phyloP scores from a whole-genome alignment of 805 yeast genomes.

The Myxozyma lipomycoides region DNA sequence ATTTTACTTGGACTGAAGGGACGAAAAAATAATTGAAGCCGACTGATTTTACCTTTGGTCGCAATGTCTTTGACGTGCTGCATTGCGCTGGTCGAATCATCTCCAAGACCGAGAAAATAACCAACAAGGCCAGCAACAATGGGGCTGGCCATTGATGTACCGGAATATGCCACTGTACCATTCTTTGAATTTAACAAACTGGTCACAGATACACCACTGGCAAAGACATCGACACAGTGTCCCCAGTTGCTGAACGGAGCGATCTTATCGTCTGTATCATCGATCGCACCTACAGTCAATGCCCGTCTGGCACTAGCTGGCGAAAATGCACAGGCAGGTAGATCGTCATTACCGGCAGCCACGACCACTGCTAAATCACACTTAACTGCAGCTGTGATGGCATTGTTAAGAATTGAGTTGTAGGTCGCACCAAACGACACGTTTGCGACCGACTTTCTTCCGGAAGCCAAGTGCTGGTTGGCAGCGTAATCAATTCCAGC shows the following conservation, averaged over 20 bases:
- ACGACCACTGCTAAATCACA: slow-evolving; percentile 53
- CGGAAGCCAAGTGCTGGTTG: slow-evolving; percentile 31
- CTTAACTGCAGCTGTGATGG: slow-evolving; percentile 68
- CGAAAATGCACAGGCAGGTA: slow-evolving; percentile 76
- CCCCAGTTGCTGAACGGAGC: slow-evolving; percentile 93
- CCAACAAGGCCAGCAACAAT: slow-evolving; percentile 90
- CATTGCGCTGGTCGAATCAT: slow-evolving; percentile 30
- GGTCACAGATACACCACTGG: slow-evolving; percentile 80
- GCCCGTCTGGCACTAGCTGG: slow-evolving; percentile 77
- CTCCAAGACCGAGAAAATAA: slow-evolving; percentile 53
- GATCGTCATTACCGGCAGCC: slow-evolving; percentile 83
- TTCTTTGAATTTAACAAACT: slow-evolving; percentile 44
- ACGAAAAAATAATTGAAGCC: slow-evolving; percentile 28
- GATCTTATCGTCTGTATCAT: slow-evolving; percentile 62
- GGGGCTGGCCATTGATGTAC: slow-evolving; percentile 98
- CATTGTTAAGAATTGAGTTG: slow-evolving; percentile 64
- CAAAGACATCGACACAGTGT: slow-evolving; percentile 78
- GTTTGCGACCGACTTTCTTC: slow-evolving; percentile 61
- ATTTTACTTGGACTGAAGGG: slow-evolving; percentile 29
- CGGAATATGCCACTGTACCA: slow-evolving; percentile 42
- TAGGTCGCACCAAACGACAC: slow-evolving; percentile 74
- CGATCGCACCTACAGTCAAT: slow-evolving; percentile 84
- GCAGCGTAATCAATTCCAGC: slow-evolving; percentile 41
- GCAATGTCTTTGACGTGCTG: slow-evolving; percentile 25
- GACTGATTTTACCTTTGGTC: slow-evolving; percentile 24